Base-by-base conservation (phyloP, 331 rosid genomes). In the Erythrophleum ivorense region DNA sequence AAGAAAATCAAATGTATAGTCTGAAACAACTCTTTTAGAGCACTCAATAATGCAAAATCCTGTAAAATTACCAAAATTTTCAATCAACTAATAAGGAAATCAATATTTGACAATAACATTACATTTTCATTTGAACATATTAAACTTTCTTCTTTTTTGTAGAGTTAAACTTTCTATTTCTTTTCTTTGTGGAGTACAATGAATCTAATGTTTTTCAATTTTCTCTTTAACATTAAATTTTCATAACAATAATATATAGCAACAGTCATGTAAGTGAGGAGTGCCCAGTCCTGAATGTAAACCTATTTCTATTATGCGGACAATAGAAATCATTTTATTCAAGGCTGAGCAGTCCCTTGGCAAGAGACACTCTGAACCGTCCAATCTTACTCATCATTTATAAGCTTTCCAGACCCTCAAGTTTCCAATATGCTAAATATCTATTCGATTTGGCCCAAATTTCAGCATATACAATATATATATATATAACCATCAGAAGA, bases 1-100 rank as follows among this genome's bases (percentile, higher is more conserved):
- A 64, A 46, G 55, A 71, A 80, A 72, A 72, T 41, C 33, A 34
- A 79, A 58, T n/a, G 49, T 31, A 55, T n/a, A 34, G 75, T 16
- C 45, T 43, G 53, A 81, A 72, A 24, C 62, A 10, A 59, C 72
- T 73, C n/a, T 15, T 43, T 33, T 12, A 55, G 40, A 46, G 48
- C 9, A 59, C 77, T 24, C 14, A 31, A 45, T 13, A 36, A 24
- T 13, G 16, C 34, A 62, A 31, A 78, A 60, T 70, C n/a, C 38
- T 46, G 53, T 36, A 53, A 71, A 43, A 24, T 48, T 45, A 6
- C 62, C 18, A 46, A 60, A 34, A 8, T 21, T 6, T 63, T 34
- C 45, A 80, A 34, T 58, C 48, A 65, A 53, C 62, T 63, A 71
- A 54, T 36, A 36, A 46, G 67, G 62, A 7, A 24, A 38, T 57